phyloP scores from a whole-genome alignment of 1,284 basidiomycete genomes.

The Marasmius fiardii region DNA sequence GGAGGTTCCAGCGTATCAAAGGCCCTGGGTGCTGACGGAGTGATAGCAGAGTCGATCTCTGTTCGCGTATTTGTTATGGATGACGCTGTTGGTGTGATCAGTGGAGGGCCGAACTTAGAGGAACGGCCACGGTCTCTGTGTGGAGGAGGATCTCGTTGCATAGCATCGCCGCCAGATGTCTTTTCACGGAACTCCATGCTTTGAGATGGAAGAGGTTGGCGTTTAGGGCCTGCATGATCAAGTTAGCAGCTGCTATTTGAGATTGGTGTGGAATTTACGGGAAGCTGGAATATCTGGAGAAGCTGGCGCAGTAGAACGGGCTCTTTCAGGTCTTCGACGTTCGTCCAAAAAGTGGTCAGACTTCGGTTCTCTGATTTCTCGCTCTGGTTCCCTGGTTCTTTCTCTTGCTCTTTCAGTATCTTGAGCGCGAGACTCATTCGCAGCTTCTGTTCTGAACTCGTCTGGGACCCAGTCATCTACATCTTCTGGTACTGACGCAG shows the following conservation, averaged over 20 bases:
- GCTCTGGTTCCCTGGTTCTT: slow-evolving; percentile 1
- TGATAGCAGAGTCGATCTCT: neutral
- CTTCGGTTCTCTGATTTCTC: neutral
- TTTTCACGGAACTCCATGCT: slow-evolving; percentile 25
- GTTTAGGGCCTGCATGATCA: neutral
- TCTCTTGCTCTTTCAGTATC: neutral
- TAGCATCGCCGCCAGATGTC: neutral
- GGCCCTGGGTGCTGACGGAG: neutral
- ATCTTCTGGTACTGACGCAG: neutral
- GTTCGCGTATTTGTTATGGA: neutral
- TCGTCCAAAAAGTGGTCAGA: neutral
- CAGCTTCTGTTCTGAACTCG: neutral
- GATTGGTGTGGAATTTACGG: neutral
- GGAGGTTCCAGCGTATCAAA: neutral
- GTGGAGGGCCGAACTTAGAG: neutral
- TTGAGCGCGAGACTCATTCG: neutral
- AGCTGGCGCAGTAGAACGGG: neutral
- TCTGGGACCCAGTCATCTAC: neutral
- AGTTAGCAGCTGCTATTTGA: neutral
- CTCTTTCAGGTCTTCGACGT: neutral
- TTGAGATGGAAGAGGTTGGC: slow-evolving; percentile 26
- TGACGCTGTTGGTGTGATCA: neutral
- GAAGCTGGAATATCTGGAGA: neutral
- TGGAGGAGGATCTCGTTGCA: slow-evolving; percentile 12
- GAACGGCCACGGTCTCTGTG: slow-evolving; percentile 3